Evolutionary conservation across 2,329 filamentous ascomycete genomes (phyloP), one percentile per base, ranked within the genome.

Genomic region (Cladosporium sphaerospermum): DNA sequence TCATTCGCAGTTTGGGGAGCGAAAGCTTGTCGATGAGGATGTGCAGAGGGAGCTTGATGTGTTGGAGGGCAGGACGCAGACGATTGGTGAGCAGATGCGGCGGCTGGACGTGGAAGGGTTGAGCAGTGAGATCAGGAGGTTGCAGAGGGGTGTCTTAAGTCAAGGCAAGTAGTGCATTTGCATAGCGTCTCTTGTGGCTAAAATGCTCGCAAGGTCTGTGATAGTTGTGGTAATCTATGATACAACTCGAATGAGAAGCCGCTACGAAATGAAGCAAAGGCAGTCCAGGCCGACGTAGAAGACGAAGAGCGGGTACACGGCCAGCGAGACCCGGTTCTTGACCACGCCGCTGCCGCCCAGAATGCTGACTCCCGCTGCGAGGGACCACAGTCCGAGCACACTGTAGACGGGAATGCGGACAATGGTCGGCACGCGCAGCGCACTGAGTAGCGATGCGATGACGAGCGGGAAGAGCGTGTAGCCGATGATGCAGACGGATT

Each of bases 391-490:
- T 36, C 96, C 84, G 23, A 99, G 80, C 32, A 95, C 79, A 47
- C 93, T 77, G 70, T 99, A 97, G 50, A 99, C 83, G 1, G 93
- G 93, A 67, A 97, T 89, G 53, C 93, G 81, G 5, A 86, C 82
- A 59, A 97, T 87, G 62, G 83, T 86, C 40, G 84, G 86, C 7
- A 97, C 78, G 47, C 82, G 79, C 32, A 99, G 67, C 1, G 92
- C 92, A 53, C 90, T 96, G 59, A 99, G 82, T 48, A 96, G 75
- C 1, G 92, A 84, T 7, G 95, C 95, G 61, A 99, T 88, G 62
- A 97, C 93, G 50, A 99, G 82, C 2, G 93, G 93, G 74, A 99
- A 99, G 53, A 99, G 82, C 1, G 93, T 99, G 72, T 99, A 99
- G 43, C 93, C 93, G 68, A 99, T 99, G 64, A 99, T 95, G 71